Evolutionary conservation across 176 grass and related monocot genomes (phyloP), one percentile per base, ranked within the genome.

Genomic region (Carex pumila): DNA sequence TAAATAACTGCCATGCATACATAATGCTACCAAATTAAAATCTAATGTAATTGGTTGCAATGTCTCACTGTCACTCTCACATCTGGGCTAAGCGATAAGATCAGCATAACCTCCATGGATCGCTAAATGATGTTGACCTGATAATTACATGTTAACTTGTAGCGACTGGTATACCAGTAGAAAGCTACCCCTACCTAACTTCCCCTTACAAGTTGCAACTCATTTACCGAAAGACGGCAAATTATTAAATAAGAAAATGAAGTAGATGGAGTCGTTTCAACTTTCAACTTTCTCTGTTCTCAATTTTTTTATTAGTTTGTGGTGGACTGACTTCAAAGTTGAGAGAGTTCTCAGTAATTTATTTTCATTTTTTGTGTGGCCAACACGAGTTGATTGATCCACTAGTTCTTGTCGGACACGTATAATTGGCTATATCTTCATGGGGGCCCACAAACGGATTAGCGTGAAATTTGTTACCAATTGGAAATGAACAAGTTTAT

Each of bases 111-210:
- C 45, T 69, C 21, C 54, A 67, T 54, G 0, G 9, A 77, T 65
- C 4, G 21, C 68, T 68, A 65, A 2, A 10, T 82, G 80, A 83
- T 83, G 61, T 68, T 83, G 80, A 83, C 64, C 5, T 69, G 80
- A 68, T 68, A 66, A 62, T 54, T 69, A 52, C 64, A 18, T 37
- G 79, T 83, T 53, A 83, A 69, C 61, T 68, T 68, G 21, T 83
- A 34, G 29, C 55, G 1, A 80, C 22, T 39, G 71, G 19, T 29
- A 19, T 53, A 78, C 72, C 22, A 17, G 41, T 18, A 31, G 62
- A 83, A 66, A 83, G 61, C 61, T 66, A 49, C 80, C 1, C 14
- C 13, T 83, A 83, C 80, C 80, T 83, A 83, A 68, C 60, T 54
- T 21, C 10, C 11, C 57, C 37, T 6, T 12, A 2, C 58, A 14